These are phyloP conservation scores for Teratosphaeria epicoccoides DNA, from an alignment of 2,329 filamentous ascomycete genomes.

Conservation along the genomic window DNA sequence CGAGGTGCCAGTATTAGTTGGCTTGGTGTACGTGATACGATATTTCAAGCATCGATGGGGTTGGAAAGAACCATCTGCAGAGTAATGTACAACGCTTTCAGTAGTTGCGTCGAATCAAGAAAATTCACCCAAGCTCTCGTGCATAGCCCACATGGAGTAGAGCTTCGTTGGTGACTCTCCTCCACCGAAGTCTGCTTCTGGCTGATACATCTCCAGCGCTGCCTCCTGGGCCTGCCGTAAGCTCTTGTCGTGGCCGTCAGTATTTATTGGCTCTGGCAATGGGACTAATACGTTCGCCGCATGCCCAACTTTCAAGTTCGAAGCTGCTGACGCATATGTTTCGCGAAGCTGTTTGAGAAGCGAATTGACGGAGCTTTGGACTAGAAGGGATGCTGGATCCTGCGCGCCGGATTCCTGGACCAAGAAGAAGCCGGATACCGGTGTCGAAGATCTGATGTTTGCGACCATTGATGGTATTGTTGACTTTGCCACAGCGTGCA, in stretches of 20 bases:
- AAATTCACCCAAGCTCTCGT: constrained; percentile 12
- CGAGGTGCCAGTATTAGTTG: constrained; percentile 73
- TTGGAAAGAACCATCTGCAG: constrained; percentile 4
- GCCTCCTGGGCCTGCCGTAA: neutral
- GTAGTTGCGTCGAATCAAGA: neutral
- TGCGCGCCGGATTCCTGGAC: neutral
- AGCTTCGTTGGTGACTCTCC: constrained; percentile 26
- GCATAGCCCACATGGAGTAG: constrained; percentile 25
- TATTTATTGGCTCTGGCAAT: constrained; percentile 4
- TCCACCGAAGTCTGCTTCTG: constrained; percentile 4
- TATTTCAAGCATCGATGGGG: constrained; percentile 7
- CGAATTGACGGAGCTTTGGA: constrained; percentile 4
- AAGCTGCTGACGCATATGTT: neutral
- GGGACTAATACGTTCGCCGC: constrained; percentile 5
- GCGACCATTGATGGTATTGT: constrained; percentile 5
- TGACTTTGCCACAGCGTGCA: constrained; percentile 13
- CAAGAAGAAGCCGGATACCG: constrained; percentile 2
- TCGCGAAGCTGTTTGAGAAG: constrained; percentile 3
- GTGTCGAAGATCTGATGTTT: neutral
- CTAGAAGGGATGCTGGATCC: neutral
- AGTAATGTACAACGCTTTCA: neutral
- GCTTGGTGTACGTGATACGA: constrained; percentile 31
- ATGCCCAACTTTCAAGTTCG: constrained; percentile 3
- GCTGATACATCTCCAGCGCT: neutral
- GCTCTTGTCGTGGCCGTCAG: constrained; percentile 3